Conservation (phyloP, 192 early-diverging fungal species). For the Mortierella antarctica region DNA sequence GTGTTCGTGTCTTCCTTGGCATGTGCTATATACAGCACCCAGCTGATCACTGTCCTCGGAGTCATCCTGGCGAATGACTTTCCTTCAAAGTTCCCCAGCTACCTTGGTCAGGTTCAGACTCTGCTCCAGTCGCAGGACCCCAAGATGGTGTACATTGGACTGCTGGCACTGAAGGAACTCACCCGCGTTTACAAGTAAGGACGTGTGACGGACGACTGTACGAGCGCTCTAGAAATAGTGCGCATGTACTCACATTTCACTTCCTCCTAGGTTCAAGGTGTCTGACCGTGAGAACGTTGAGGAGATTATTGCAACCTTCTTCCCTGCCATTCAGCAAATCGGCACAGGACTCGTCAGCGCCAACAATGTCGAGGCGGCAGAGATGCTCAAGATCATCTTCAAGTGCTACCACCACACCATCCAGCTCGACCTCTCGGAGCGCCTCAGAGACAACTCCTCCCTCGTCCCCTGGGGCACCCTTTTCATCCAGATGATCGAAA, state of each 20-base stretch:
- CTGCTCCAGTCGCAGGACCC: conserved; percentile 74
- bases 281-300: conserved; percentile 72
- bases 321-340: conserved; percentile 84
- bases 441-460: conserved; percentile 71
- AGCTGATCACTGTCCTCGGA: conserved; percentile 82
- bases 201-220: too few species aligned
- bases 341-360: conserved; percentile 69
- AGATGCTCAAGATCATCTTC: conserved; percentile 86
- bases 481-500: conserved; percentile 84
- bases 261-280: conserved; percentile 68
- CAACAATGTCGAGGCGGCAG: conserved; percentile 79
- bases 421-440: conserved; percentile 68
- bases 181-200: conserved; percentile 82
- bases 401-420: conserved; percentile 85
- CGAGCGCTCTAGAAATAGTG: too few species aligned
- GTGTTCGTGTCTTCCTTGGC: neutral
- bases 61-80: conserved; percentile 84
- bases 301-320: conserved; percentile 78
- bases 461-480: conserved; percentile 91
- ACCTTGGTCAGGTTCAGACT: conserved; percentile 71
- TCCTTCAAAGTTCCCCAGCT: conserved; percentile 84
- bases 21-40: conserved; percentile 57
- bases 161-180: conserved; percentile 83
- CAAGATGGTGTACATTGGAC: conserved; percentile 77
- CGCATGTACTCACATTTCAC: neutral